Evolutionary conservation across 768 basidiomycete species (phyloP).

Genomic region (Termitomyces heimii): DNA sequence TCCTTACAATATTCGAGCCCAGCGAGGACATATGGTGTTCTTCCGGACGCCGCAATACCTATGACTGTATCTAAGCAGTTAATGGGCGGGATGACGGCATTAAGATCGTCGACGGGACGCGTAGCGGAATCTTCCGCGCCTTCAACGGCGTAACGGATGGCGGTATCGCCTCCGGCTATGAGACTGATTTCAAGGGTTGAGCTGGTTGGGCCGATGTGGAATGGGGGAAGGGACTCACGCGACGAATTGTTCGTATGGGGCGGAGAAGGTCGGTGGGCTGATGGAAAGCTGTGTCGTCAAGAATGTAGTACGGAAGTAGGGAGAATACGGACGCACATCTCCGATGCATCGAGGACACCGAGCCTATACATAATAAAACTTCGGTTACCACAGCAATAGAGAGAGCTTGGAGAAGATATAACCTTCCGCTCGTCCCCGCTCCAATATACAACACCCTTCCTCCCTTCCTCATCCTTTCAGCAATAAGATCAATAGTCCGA

Average conservation of each 20-base stretch:
- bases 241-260: constrained; percentile 18
- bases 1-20: constrained; percentile 20
- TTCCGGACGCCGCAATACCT: constrained; percentile 28
- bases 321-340: constrained; percentile 14
- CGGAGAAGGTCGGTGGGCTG: constrained; percentile 23
- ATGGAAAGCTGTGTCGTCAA: neutral
- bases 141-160: constrained; percentile 22
- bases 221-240: constrained; percentile 12
- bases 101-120: constrained; percentile 20
- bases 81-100: constrained; percentile 17
- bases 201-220: neutral
- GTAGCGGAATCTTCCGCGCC: constrained; percentile 27
- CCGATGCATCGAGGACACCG: constrained; percentile 26
- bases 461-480: constrained; percentile 18
- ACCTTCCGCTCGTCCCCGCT: constrained; percentile 31
- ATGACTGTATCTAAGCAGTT: constrained; percentile 22
- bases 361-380: constrained; percentile 12
- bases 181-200: constrained; percentile 3
- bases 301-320: neutral
- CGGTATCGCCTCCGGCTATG: constrained; percentile 23
- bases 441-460: constrained; percentile 30
- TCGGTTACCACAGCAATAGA: too few relatives aligned
- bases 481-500: constrained; percentile 22
- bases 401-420: neutral
- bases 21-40: constrained; percentile 29